Evolutionary conservation across 208 protist species (phyloP).

Genomic region (Acanthamoeba culbertsoni): DNA sequence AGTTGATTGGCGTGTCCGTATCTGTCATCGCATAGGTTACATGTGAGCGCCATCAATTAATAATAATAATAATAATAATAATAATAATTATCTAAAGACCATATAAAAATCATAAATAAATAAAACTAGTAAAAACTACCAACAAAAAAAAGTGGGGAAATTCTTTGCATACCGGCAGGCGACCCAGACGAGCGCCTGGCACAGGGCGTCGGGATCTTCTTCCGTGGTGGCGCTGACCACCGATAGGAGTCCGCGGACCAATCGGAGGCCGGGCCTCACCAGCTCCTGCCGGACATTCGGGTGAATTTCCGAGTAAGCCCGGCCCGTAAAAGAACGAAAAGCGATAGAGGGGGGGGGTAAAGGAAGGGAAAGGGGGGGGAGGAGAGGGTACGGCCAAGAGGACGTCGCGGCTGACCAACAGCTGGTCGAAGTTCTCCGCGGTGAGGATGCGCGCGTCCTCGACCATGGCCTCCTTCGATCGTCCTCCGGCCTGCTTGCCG

Average conservation of each 20-base stretch:
- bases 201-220: not conserved
- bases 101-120: not conserved
- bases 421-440: not conserved
- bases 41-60: no score
- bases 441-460: not conserved
- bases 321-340: not conserved
- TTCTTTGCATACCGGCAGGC: not conserved
- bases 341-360: not conserved
- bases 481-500: not conserved
- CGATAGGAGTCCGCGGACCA: not conserved
- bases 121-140: no score
- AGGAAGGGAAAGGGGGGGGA: no score
- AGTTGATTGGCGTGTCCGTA: not conserved
- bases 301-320: not conserved
- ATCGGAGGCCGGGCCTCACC: not conserved
- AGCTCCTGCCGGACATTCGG: not conserved
- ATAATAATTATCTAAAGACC: not conserved
- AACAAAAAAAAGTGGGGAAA: no score
- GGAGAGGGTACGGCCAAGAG: not conserved
- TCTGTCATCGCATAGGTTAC: no score
- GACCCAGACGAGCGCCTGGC: not conserved
- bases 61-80: not conserved
- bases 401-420: not conserved
- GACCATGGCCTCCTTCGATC: not conserved
- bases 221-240: not conserved